Percentiles rank a stretch among this genome's conserved stretches.
phyloP scores from a whole-genome alignment of 176 grass and related monocot genomes.

The Carex cristatella region DNA sequence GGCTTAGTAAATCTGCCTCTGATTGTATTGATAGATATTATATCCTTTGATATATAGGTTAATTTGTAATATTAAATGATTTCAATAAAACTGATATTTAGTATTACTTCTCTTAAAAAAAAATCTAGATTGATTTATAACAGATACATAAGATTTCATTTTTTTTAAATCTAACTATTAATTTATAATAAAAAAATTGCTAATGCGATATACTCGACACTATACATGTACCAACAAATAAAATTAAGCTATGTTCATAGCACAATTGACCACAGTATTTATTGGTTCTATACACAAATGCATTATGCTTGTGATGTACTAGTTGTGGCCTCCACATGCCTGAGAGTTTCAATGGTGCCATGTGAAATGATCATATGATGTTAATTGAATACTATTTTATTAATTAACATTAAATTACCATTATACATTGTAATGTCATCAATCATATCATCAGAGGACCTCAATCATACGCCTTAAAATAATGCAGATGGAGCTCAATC shows the following conservation, averaged over 20 bases:
- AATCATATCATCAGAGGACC: background rate
- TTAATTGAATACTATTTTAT: background rate
- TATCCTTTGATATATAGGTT: too few species aligned
- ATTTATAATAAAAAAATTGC: too few species aligned
- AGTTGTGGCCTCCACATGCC: slow-evolving; percentile 14
- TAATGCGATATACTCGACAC: too few species aligned
- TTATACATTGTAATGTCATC: slow-evolving; percentile 6
- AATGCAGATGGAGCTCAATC: slow-evolving; percentile 7
- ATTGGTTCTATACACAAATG: background rate
- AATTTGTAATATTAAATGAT: too few species aligned
- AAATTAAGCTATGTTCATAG: background rate
- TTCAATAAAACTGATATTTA: too few species aligned
- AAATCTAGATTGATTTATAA: too few species aligned
- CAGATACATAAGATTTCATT: too few species aligned
- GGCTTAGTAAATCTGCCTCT: too few species aligned
- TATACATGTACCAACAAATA: background rate
- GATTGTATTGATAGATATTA: too few species aligned
- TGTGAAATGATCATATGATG: slow-evolving; percentile 28
- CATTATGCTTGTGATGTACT: background rate
- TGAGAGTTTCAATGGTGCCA: slow-evolving; percentile 19
- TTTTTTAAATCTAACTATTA: too few species aligned
- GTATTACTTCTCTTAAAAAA: too few species aligned
- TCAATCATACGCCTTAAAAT: slow-evolving; percentile 17
- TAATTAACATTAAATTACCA: slow-evolving; percentile 14
- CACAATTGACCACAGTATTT: background rate